Evolutionary conservation across 2,329 filamentous ascomycete species (phyloP).

Genomic region (Calonectria leucothoes): DNA sequence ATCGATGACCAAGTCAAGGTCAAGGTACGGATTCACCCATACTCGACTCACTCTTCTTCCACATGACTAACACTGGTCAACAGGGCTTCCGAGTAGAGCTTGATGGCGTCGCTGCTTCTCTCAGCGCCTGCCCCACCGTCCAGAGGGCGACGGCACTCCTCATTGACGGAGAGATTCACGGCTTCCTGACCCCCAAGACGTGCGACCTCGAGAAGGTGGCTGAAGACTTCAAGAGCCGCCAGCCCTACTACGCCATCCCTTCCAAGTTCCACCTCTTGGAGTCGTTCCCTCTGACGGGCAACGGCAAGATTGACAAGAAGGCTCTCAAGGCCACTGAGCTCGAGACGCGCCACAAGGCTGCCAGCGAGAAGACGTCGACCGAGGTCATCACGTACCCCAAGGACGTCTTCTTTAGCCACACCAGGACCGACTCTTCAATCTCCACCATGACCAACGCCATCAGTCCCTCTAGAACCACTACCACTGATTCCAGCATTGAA

Average conservation of each 20-base stretch:
- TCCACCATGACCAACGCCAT: slow-evolving; percentile 41
- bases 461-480: slow-evolving; percentile 21
- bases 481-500: slow-evolving; percentile 27
- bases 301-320: slow-evolving; percentile 68
- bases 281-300: slow-evolving; percentile 61
- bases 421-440: slow-evolving; percentile 40
- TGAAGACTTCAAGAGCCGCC: slow-evolving; percentile 52
- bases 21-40: slow-evolving; percentile 51
- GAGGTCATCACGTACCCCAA: slow-evolving; percentile 13
- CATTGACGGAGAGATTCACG: slow-evolving; percentile 60
- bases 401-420: slow-evolving; percentile 27
- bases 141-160: slow-evolving; percentile 59
- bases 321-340: slow-evolving; percentile 43
- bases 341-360: not conserved
- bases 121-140: slow-evolving; percentile 58
- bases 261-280: slow-evolving; percentile 55
- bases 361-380: not conserved
- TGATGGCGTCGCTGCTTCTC: slow-evolving; percentile 63
- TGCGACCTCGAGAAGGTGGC: slow-evolving; percentile 51
- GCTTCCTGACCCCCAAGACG: slow-evolving; percentile 56
- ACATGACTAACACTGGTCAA: not conserved
- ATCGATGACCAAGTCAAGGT: slow-evolving; percentile 72
- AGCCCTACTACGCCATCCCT: slow-evolving; percentile 68
- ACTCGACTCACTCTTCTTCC: rapidly evolving
- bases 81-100: slow-evolving; percentile 71